Percentiles rank a stretch among this genome's conserved stretches.
Evolutionary conservation across 352 stramenopile genomes (phyloP).

Genomic region (Plasmopara muralis): DNA sequence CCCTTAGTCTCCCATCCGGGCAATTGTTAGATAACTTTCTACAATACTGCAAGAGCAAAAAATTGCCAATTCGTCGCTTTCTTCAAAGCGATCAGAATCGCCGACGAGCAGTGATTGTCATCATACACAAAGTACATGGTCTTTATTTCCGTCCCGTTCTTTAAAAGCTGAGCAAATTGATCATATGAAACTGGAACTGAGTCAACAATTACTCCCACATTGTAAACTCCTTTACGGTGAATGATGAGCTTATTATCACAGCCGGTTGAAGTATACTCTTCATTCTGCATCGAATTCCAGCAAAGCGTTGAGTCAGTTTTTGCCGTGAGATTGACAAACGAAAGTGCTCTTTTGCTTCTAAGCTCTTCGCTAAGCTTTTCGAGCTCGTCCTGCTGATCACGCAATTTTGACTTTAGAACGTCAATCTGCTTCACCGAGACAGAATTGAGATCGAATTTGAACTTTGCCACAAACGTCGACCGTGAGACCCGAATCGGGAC

Average conservation of each 20-base stretch:
- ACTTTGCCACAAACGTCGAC: constrained; percentile 4
- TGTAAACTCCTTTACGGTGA: constrained; percentile 1
- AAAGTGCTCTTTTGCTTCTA: neutral
- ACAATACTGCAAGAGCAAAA: neutral
- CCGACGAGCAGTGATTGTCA: neutral
- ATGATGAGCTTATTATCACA: neutral
- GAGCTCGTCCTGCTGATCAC: constrained; percentile 3
- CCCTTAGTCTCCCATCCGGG: no score
- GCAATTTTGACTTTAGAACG: constrained; percentile 13
- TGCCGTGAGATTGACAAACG: neutral
- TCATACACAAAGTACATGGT: neutral
- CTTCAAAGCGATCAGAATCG: neutral
- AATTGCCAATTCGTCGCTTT: neutral
- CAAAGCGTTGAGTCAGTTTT: neutral
- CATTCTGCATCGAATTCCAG: neutral
- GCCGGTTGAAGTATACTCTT: neutral
- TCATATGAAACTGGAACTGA: neutral
- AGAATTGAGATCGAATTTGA: constrained; percentile 14
- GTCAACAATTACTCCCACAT: neutral
- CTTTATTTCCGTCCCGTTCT: neutral
- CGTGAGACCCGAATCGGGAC: constrained; percentile 10
- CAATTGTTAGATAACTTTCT: neutral
- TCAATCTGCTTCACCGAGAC: constrained; percentile 16
- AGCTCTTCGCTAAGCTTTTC: neutral
- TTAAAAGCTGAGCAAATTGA: neutral